Base-by-base conservation (phyloP, 768 basidiomycete genomes). In the Gelatoporia subvermispora region DNA sequence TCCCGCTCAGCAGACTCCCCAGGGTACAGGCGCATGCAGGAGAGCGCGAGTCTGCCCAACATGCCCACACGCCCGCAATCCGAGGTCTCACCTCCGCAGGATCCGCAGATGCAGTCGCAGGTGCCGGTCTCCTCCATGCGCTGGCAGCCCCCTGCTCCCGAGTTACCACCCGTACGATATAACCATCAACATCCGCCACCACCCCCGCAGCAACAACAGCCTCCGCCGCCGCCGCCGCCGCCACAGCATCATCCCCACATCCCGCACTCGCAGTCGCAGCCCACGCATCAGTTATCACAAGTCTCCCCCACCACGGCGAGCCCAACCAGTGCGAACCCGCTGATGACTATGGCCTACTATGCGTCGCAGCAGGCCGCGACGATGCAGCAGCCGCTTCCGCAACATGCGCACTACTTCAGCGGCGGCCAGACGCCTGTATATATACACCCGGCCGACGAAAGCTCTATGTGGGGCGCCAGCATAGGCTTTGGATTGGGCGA, bases 401-500 rank as follows among this genome's bases (percentile, higher is more conserved):
- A 44, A 22, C 46, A 53, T 44, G 44, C 40, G 41, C 55, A 49
- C 5, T n/a, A 23, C 36, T 44, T 40, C 41, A 51, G 35, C 36
- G 49, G 39, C 18, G 18, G 21, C 35, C 37, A 10, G 16, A 31
- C 13, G 25, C 28, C 21, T n/a, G 47, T 38, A 36, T 60, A 60
- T 41, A 55, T 74, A 28, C 76, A 79, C 47, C 74, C 78, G 22
- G 74, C 78, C 39, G 84, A 83, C 50, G 82, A 85, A 53, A 68
- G 73, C 34, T 72, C 72, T 25, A 82, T 88, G 72, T 90, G 87
- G 86, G 85, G 85, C 37, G 76, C 85, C 15, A 77, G 82, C 34
- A 76, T 82, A 43, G 84, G 84, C 16, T 85, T 90, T 60, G 85
- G 79, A 48, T 82, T 85, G 55, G 79, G 81, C 35, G 88, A 89